Conservation (phyloP, 768 basidiomycete species). For the Hygrophorus pudorinus region DNA sequence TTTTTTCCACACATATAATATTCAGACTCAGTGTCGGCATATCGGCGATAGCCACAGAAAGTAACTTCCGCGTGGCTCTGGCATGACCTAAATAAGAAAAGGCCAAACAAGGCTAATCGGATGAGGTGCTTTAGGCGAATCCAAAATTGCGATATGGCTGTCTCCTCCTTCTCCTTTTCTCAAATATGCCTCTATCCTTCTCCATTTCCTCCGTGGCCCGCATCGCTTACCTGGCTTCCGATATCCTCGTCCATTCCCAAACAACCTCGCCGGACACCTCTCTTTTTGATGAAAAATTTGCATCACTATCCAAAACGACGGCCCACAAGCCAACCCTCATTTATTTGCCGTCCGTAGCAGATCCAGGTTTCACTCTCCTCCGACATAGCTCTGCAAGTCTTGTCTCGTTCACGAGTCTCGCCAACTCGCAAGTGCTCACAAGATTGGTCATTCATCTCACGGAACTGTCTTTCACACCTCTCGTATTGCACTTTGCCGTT, state of each 20-base stretch:
- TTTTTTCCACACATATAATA: too few relatives aligned
- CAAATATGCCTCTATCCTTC: background rate
- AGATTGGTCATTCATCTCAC: conserved; percentile 60
- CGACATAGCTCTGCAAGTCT: conserved; percentile 35
- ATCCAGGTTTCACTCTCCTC: conserved; percentile 49
- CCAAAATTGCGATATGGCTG: too few relatives aligned
- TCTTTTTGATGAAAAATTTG: conserved; percentile 30
- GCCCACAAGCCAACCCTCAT: conserved; percentile 33
- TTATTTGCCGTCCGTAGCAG: conserved; percentile 52
- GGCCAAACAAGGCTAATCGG: too few relatives aligned
- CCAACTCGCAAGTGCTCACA: conserved; percentile 41
- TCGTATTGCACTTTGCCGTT: conserved; percentile 66
- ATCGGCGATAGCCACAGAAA: too few relatives aligned
- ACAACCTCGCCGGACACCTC: conserved; percentile 32
- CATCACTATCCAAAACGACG: conserved; percentile 19
- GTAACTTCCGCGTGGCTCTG: too few relatives aligned
- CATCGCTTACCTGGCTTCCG: conserved; percentile 63
- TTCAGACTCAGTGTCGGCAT: too few relatives aligned
- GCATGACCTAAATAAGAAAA: too few relatives aligned
- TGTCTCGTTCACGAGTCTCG: conserved; percentile 43
- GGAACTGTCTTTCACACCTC: conserved; percentile 51
- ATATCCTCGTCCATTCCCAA: conserved; percentile 50
- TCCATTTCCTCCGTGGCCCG: conserved; percentile 38
- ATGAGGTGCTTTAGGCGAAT: too few relatives aligned
- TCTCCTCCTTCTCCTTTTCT: too few relatives aligned